Evolutionary conservation across 495 filamentous ascomycete species (phyloP).

Genomic region (Emericellopsis terricola): DNA sequence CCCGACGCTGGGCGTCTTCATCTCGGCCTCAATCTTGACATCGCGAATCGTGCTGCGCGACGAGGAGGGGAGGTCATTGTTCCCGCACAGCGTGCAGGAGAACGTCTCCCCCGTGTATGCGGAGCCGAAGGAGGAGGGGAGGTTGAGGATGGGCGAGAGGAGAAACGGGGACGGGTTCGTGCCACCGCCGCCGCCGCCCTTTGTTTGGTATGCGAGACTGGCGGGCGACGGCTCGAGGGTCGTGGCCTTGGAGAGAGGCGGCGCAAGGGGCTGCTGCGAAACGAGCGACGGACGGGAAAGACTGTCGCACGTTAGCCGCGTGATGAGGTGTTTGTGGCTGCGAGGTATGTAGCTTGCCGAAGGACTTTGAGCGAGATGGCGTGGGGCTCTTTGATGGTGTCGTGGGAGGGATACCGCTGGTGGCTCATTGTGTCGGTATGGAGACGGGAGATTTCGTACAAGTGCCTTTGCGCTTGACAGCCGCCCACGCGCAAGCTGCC

Average conservation of each 20-base stretch:
- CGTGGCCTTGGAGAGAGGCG: conserved; percentile 12
- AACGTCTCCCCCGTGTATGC: conserved; percentile 95
- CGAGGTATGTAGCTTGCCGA: conserved; percentile 30
- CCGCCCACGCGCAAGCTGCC: too few relatives aligned
- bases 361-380: conserved; percentile 74
- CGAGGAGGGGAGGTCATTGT: conserved; percentile 43
- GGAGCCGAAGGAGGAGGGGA: conserved; percentile 81
- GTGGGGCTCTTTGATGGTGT: conserved; percentile 57
- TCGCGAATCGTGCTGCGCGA: conserved; percentile 40
- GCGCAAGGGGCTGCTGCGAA: conserved; percentile 25
- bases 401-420: conserved; percentile 35
- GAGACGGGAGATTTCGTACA: too few relatives aligned
- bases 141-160: conserved; percentile 48
- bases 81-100: conserved; percentile 81
- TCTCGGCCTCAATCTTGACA: conserved; percentile 73
- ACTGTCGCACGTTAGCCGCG: neutral
- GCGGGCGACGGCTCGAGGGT: conserved; percentile 17
- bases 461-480: too few relatives aligned
- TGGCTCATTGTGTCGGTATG: too few relatives aligned
- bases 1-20: conserved; percentile 58
- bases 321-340: too few relatives aligned
- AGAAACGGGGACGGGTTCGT: conserved; percentile 28
- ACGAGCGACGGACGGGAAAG: conserved; percentile 36
- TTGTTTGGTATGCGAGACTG: conserved; percentile 29
- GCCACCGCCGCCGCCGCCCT: conserved; percentile 7